Evolutionary conservation across 441 rosid species (phyloP).

Genomic region (Aquilaria agallochum): DNA sequence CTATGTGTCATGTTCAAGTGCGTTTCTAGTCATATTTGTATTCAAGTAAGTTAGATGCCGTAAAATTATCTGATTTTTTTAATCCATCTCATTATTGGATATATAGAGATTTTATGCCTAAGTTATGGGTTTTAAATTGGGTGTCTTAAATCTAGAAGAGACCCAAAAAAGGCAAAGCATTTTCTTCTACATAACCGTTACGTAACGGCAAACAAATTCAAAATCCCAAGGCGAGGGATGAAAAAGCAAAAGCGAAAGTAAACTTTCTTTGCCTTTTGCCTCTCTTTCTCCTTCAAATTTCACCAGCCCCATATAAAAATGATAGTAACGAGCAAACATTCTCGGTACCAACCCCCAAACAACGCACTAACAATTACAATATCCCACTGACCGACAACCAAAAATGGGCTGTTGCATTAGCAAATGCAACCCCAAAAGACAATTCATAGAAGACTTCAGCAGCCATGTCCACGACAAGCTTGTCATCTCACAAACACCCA

Average conservation of each 20-base stretch:
- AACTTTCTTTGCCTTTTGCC: conserved; percentile 3
- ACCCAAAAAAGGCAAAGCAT: conserved; percentile 10
- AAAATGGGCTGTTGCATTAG: conserved; percentile 86
- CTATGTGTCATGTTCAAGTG: too few relatives aligned
- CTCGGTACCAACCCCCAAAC: background rate
- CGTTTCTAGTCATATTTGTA: too few relatives aligned
- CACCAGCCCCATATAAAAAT: conserved; percentile 16
- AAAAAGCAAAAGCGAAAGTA: conserved; percentile 22
- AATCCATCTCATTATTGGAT: too few relatives aligned
- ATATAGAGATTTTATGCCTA: too few relatives aligned
- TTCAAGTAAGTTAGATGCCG: too few relatives aligned
- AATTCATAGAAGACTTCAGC: conserved; percentile 24
- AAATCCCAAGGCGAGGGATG: conserved; percentile 24
- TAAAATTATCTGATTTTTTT: too few relatives aligned
- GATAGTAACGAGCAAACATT: background rate
- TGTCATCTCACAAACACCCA: conserved; percentile 37
- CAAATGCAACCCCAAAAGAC: conserved; percentile 55
- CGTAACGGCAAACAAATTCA: conserved; percentile 50
- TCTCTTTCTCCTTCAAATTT: conserved; percentile 19
- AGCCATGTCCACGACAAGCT: conserved; percentile 59
- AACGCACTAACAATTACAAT: background rate
- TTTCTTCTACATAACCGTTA: conserved; percentile 31
- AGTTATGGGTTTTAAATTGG: too few relatives aligned
- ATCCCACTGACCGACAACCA: background rate
- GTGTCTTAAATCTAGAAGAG: too few relatives aligned